Conservation (phyloP, 1,284 basidiomycete species). For the Ceratobasidium sp. region DNA sequence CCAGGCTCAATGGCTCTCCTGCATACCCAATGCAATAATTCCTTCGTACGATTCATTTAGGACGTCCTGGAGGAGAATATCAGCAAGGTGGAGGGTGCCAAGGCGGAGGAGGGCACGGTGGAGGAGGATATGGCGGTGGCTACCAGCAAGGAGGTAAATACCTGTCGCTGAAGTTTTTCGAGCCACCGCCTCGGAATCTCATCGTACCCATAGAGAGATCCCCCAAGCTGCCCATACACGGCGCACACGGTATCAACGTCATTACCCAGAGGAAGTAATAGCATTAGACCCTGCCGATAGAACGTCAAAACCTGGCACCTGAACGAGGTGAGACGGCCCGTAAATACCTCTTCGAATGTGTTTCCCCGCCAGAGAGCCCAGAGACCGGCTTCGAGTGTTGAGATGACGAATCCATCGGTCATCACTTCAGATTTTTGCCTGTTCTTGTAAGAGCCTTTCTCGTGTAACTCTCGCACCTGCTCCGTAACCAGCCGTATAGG, state of each 20-base stretch:
- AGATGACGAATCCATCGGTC: constrained; percentile 43
- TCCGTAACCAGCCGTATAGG: constrained; percentile 9
- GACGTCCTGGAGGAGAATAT: too few species aligned
- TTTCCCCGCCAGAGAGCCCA: constrained; percentile 42
- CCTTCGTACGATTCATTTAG: constrained; percentile 31
- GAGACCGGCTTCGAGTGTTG: constrained; percentile 44
- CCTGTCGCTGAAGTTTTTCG: constrained; percentile 30
- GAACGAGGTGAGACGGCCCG: background rate
- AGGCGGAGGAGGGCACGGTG: too few species aligned
- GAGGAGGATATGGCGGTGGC: too few species aligned
- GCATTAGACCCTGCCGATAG: constrained; percentile 38
- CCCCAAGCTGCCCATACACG: constrained; percentile 43
- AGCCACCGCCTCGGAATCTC: constrained; percentile 43
- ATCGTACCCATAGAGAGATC: constrained; percentile 41
- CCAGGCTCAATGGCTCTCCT: background rate
- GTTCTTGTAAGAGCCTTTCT: constrained; percentile 37
- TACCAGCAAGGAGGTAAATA: too few species aligned
- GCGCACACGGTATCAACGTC: constrained; percentile 45
- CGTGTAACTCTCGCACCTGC: constrained; percentile 7
- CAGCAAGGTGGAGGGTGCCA: too few species aligned
- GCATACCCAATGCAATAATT: constrained; percentile 7
- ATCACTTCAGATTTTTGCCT: constrained; percentile 17
- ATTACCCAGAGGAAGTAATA: constrained; percentile 40
- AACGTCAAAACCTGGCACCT: background rate
- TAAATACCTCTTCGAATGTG: constrained; percentile 45